Evolutionary conservation across 768 basidiomycete genomes (phyloP).

Genomic region (Kwoniella pini): DNA sequence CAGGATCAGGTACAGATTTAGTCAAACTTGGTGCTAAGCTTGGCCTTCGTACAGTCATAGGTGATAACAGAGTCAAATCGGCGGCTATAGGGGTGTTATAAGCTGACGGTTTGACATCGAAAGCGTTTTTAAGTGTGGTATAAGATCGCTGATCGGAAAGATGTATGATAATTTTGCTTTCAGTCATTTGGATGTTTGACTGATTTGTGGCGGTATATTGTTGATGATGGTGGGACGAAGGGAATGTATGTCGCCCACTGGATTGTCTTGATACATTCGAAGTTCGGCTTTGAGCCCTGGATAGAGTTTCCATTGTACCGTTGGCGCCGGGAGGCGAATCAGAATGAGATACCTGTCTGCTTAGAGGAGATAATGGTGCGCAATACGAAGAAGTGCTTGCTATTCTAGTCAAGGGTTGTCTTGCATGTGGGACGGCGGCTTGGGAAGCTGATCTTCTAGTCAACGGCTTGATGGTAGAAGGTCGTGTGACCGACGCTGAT

Average conservation of each 20-base stretch:
- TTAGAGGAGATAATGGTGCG: constrained; percentile 16
- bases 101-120: constrained; percentile 18
- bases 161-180: constrained; percentile 18
- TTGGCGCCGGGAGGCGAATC: constrained; percentile 6
- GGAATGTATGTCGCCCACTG: background rate
- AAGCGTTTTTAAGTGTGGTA: constrained; percentile 15
- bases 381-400: background rate
- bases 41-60: constrained; percentile 12
- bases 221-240: background rate
- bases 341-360: constrained; percentile 24
- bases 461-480: background rate
- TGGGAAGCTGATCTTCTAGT: constrained; percentile 13
- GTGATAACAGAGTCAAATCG: constrained; percentile 12
- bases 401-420: constrained; percentile 3
- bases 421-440: background rate
- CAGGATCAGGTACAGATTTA: constrained; percentile 1
- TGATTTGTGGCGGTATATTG: background rate
- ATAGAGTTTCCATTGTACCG: background rate
- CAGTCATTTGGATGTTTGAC: background rate
- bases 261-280: constrained; percentile 17
- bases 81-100: background rate
- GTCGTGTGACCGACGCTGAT: constrained; percentile 7
- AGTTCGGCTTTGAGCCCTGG: constrained; percentile 3
- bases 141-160: constrained; percentile 26
- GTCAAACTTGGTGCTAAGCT: constrained; percentile 19